Conservation (phyloP, 2,329 filamentous ascomycete species). For the Akanthomyces muscarius region DNA sequence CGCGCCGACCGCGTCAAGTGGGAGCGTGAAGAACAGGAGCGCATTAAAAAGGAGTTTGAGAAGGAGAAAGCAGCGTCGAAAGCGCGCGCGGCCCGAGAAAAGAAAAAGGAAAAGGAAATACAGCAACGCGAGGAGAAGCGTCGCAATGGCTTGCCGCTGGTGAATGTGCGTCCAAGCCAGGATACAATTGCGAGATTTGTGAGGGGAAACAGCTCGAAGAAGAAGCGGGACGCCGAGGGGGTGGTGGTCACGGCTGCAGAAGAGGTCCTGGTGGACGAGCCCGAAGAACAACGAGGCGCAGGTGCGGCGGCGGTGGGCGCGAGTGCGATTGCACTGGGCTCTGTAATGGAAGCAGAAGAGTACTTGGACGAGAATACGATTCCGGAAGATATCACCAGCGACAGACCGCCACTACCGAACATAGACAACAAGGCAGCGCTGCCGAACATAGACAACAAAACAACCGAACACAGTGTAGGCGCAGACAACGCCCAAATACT, state of each 20-base stretch:
- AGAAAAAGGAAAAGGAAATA: constrained; percentile 51
- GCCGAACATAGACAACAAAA: not conserved
- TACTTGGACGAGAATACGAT: not conserved
- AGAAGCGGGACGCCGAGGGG: constrained; percentile 28
- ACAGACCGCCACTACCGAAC: not conserved
- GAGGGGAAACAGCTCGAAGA: constrained; percentile 30
- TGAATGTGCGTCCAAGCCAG: constrained; percentile 54
- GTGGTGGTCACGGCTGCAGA: constrained; percentile 8
- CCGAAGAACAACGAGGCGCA: constrained; percentile 14
- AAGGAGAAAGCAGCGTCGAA: constrained; percentile 45
- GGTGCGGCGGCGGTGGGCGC: not conserved
- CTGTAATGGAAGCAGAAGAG: constrained; percentile 1
- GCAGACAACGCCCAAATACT: not conserved
- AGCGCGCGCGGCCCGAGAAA: constrained; percentile 49
- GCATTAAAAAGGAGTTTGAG: constrained; percentile 50
- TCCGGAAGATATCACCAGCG: not conserved
- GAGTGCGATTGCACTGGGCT: not conserved
- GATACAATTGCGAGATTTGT: constrained; percentile 54
- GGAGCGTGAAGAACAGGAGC: constrained; percentile 49
- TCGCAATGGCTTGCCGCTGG: constrained; percentile 49
- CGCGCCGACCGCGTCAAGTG: constrained; percentile 36
- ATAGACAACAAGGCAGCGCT: not conserved
- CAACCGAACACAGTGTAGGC: not conserved
- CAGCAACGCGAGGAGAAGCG: constrained; percentile 47
- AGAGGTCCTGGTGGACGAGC: constrained; percentile 15